Base-by-base conservation (phyloP, 305 asterid species). In the Withania somnifera region DNA sequence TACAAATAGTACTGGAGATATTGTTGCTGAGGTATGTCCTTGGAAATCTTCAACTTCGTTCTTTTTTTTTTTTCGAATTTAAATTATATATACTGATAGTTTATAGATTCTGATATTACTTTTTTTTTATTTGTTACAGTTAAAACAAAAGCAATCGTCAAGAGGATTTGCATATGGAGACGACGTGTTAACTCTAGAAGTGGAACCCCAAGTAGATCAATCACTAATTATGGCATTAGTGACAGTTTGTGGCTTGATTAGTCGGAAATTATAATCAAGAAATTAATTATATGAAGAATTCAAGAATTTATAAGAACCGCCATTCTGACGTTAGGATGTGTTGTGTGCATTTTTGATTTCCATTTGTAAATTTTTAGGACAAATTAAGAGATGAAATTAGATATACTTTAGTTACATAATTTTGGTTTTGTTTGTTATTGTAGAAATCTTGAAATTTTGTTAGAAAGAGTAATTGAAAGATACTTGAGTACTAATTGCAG, bases 21-120 rank as follows among this genome's bases (percentile, higher is more conserved):
- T 89, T 81, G 81, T 95, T 11, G 98, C 98, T 0, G 94, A 94
- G 97, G 97, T 89, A 64, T n/a, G 69, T 56, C 5, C 63, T 52
- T 53, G 7, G 2, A 24, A 73, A 24, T 14, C n/a, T 7, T 73
- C 7, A 1, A 8, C 0, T 2, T 26, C 6, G 13, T 68, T 10
- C 3, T 38, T 6, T 2, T 11, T 17, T 51, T 61, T 0, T 34
- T 34, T 34, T 34, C 4, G 0, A 56, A 11, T 24, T n/a, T 10
- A 79, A 58, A 17, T 24, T 64, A 26, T 75, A 8, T 73, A 26
- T 26, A 15, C 1, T 26, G 11, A 24, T 8, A 5, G 1, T 26
- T 7, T 14, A 73, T 24, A 24, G n/a, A 64, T 64, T 7, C 0
- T 30, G 2, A 15, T 15, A 63, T 14, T 15, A 5, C 4, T 2